Conservation (phyloP, 345 rosid species). For the Linum trigynum region DNA sequence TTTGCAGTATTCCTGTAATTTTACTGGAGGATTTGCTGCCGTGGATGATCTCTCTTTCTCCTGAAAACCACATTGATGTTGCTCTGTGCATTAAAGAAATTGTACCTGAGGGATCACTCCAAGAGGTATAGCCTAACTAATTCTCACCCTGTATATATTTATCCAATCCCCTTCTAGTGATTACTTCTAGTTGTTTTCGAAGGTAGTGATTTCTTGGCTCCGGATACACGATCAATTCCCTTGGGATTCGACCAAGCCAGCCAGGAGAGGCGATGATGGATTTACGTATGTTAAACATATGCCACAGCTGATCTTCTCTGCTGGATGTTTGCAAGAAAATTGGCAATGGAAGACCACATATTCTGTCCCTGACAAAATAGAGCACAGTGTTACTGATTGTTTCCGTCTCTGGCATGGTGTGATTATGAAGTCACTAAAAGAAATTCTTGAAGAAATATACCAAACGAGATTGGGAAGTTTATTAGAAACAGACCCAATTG, state of each 20-base stretch:
- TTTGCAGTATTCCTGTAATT: constrained; percentile 57
- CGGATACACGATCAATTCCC: constrained; percentile 19
- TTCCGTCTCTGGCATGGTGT: constrained; percentile 50
- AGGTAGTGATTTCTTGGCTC: constrained; percentile 58
- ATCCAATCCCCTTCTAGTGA: constrained; percentile 11
- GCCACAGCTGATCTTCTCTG: constrained; percentile 15
- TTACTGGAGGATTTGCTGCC: constrained; percentile 54
- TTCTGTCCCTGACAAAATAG: constrained; percentile 15
- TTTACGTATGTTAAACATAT: constrained; percentile 17
- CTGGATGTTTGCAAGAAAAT: constrained; percentile 24
- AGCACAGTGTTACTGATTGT: constrained; percentile 24
- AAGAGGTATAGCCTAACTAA: constrained; percentile 39
- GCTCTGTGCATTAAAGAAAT: constrained; percentile 29
- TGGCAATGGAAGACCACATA: constrained; percentile 19
- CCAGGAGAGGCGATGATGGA: constrained; percentile 21
- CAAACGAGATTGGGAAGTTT: constrained; percentile 31
- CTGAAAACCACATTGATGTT: constrained; percentile 32
- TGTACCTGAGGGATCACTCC: constrained; percentile 44
- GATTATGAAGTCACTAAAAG: constrained; percentile 45
- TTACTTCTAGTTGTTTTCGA: constrained; percentile 19
- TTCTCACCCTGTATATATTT: constrained; percentile 9
- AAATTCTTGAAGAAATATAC: constrained; percentile 36
- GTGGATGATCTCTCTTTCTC: constrained; percentile 50
- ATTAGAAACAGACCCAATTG: constrained; percentile 25
- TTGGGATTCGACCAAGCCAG: constrained; percentile 18